phyloP scores from a whole-genome alignment of 495 filamentous ascomycete species.

The Aspergillus baeticus region DNA sequence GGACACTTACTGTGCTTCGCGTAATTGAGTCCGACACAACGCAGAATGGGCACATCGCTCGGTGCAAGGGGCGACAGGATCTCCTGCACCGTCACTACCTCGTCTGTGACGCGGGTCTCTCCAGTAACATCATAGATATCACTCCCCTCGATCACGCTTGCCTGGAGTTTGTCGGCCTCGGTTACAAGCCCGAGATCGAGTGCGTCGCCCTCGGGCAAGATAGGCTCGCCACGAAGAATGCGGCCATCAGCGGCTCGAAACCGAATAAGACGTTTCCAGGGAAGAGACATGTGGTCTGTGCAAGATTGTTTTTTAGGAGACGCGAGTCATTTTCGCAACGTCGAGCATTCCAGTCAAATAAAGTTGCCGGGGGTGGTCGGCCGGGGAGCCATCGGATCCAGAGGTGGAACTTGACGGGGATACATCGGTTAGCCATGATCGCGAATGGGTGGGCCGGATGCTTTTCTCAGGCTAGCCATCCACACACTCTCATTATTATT shows the following conservation, averaged over 20 bases:
- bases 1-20: conserved; percentile 37
- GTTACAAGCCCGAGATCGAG: conserved; percentile 37
- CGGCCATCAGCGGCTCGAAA: conserved; percentile 43
- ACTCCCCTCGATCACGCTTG: conserved; percentile 32
- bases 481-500: too few species aligned
- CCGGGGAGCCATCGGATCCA: too few species aligned
- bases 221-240: conserved; percentile 45
- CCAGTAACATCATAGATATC: conserved; percentile 40
- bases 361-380: too few species aligned
- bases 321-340: too few species aligned
- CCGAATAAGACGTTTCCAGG: conserved; percentile 48
- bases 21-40: conserved; percentile 40
- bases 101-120: conserved; percentile 29
- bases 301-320: too few species aligned
- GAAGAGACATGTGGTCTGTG: conserved; percentile 8
- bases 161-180: conserved; percentile 32
- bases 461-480: too few species aligned
- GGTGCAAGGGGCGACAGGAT: conserved; percentile 33
- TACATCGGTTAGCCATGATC: too few species aligned
- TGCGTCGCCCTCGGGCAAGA: conserved; percentile 30
- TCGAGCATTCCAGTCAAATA: too few species aligned
- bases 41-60: conserved; percentile 32
- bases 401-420: too few species aligned
- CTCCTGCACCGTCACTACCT: conserved; percentile 30
- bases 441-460: too few species aligned